These are phyloP conservation scores for Lyophyllum shimeji DNA, from an alignment of 768 basidiomycete genomes.

Conservation along the genomic window DNA sequence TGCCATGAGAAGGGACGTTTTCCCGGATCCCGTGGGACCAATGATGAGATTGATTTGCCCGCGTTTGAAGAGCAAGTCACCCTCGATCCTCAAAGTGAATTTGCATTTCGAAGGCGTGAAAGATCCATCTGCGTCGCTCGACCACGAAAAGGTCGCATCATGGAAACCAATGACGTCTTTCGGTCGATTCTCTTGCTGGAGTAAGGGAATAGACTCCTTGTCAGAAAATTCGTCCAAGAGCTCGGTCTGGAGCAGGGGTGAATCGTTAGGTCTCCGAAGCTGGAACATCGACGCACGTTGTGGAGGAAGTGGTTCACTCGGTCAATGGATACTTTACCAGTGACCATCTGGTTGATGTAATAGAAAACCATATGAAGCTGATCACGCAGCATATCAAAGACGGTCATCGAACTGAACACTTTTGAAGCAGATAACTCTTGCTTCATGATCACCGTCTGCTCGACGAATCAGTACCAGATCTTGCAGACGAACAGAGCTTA, in stretches of 20 bases:
- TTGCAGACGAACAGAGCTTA: neutral
- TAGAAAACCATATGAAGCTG: conserved; percentile 42
- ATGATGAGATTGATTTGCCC: conserved; percentile 57
- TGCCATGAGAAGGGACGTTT: conserved; percentile 68
- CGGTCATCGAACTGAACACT: conserved; percentile 55
- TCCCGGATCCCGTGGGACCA: conserved; percentile 61
- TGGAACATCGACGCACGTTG: conserved; percentile 24
- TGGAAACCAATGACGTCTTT: conserved; percentile 47
- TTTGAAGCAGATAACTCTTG: conserved; percentile 38
- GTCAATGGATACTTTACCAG: conserved; percentile 64
- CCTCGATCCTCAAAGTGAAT: conserved; percentile 51
- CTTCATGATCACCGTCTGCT: conserved; percentile 39
- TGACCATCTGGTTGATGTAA: conserved; percentile 20
- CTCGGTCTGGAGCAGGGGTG: conserved; percentile 35
- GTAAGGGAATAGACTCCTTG: conserved; percentile 15
- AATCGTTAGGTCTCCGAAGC: neutral
- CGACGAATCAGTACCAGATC: conserved; percentile 2
- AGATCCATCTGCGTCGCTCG: conserved; percentile 28
- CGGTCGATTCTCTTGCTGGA: conserved; percentile 9
- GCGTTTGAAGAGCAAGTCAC: conserved; percentile 54
- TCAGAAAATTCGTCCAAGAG: conserved; percentile 41
- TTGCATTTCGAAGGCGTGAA: conserved; percentile 43
- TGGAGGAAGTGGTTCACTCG: conserved; percentile 45
- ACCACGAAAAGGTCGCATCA: conserved; percentile 59
- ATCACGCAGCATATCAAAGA: conserved; percentile 61